Percentiles rank a stretch among this genome's conserved stretches.
Conservation (phyloP, 23 red algal species). For the Gracilaria gracilis region DNA sequence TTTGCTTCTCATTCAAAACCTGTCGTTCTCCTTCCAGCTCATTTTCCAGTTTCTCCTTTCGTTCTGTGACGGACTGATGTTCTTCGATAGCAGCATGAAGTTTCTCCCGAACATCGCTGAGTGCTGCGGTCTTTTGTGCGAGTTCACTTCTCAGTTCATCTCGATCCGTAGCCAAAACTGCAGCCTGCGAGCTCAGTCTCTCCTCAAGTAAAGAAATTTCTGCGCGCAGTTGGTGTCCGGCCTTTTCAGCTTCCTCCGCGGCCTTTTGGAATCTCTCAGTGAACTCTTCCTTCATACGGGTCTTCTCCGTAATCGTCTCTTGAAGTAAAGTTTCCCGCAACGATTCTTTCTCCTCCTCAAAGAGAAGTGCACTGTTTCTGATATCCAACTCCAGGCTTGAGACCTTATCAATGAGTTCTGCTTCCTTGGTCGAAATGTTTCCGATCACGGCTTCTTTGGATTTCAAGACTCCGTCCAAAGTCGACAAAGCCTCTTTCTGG, state of each 20-base stretch:
- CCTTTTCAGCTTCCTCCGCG: not conserved
- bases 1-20: not conserved
- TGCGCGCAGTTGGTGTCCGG: not conserved
- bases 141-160: slow-evolving; percentile 1
- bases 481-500: not conserved
- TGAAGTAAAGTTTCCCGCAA: not conserved
- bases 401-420: slow-evolving; percentile 7
- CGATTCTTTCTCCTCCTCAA: not conserved
- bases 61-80: not conserved
- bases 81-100: not conserved
- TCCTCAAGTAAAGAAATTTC: slow-evolving; percentile 16
- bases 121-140: not conserved
- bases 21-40: not conserved
- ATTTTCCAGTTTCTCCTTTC: slow-evolving; percentile 2
- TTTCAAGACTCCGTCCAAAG: not conserved
- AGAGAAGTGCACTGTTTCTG: slow-evolving; percentile 3
- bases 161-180: not conserved
- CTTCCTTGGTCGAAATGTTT: not conserved
- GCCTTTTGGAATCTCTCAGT: not conserved
- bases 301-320: not conserved
- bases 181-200: not conserved
- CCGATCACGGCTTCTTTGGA: not conserved
- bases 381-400: slow-evolving; percentile 16
- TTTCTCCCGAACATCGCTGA: not conserved
- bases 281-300: not conserved